These are phyloP conservation scores for Arctium lappa DNA, from an alignment of 129 eudicot species.

Conservation along the genomic window DNA sequence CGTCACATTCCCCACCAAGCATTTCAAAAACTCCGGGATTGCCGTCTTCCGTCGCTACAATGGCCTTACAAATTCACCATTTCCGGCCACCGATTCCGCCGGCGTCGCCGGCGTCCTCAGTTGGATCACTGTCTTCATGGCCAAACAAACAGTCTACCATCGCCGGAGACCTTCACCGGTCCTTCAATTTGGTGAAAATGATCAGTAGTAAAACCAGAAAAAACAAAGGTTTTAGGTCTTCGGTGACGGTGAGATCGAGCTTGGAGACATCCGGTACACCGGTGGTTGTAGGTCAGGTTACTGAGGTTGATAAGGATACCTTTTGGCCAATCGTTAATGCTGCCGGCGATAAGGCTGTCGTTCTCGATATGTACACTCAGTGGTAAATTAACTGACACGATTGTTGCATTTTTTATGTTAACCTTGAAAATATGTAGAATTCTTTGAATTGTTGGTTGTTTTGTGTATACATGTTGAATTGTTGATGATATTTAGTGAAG, in stretches of 20 bases:
- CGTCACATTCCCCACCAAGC: slow-evolving; percentile 6
- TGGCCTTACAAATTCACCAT: slow-evolving; percentile 59
- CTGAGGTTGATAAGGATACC: slow-evolving; percentile 74
- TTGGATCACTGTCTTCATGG: slow-evolving; percentile 13
- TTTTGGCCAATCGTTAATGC: slow-evolving; percentile 92
- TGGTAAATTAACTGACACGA: slow-evolving; percentile 39
- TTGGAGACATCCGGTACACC: slow-evolving; percentile 48
- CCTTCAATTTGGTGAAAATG: background rate
- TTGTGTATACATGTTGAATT: background rate
- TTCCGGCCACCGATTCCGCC: slow-evolving; percentile 33
- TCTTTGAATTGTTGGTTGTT: background rate
- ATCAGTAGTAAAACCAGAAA: slow-evolving; percentile 20
- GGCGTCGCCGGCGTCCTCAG: slow-evolving; percentile 13
- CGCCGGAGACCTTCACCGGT: slow-evolving; percentile 19
- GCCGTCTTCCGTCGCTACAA: slow-evolving; percentile 22
- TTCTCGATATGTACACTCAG: slow-evolving; percentile 91
- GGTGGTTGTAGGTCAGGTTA: slow-evolving; percentile 62
- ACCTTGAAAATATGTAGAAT: too few relatives aligned
- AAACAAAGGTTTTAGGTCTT: background rate
- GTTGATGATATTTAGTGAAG: background rate
- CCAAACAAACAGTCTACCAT: slow-evolving; percentile 15
- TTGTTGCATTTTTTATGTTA: background rate
- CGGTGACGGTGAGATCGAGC: slow-evolving; percentile 42
- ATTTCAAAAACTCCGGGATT: background rate
- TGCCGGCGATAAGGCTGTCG: slow-evolving; percentile 78